Conservation (phyloP, 495 filamentous ascomycete genomes). For the Hypoxylon cercidicola region DNA sequence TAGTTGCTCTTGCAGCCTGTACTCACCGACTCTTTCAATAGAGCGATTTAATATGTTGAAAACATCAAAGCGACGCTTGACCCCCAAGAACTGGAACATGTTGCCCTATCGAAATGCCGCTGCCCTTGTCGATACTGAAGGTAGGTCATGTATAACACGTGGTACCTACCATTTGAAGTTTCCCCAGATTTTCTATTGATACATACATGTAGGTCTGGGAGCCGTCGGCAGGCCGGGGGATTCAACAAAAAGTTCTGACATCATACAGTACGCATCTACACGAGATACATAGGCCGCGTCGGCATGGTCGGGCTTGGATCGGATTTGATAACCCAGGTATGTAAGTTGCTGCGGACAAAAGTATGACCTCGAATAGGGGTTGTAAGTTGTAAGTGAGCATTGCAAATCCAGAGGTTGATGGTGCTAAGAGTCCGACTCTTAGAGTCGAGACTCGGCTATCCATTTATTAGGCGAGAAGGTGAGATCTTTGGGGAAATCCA, state of each 20-base stretch:
- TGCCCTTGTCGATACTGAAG: too few relatives aligned
- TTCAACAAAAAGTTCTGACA: constrained; percentile 14
- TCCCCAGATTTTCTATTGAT: constrained; percentile 21
- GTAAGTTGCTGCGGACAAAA: not conserved
- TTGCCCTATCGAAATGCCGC: not conserved
- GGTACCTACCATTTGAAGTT: not conserved
- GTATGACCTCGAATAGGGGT: not conserved
- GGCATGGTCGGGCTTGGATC: constrained; percentile 3
- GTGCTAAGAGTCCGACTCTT: too few relatives aligned
- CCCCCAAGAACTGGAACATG: not conserved
- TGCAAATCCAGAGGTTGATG: not conserved
- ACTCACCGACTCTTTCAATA: too few relatives aligned
- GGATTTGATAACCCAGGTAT: not conserved
- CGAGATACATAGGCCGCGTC: not conserved
- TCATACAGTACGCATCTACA: constrained; percentile 9
- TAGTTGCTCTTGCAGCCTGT: too few relatives aligned
- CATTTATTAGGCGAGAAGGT: constrained; percentile 4
- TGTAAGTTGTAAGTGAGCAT: not conserved
- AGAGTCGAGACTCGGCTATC: not conserved
- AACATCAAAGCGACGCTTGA: too few relatives aligned
- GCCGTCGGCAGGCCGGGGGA: not conserved
- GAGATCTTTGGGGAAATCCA: constrained; percentile 16
- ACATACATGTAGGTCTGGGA: too few relatives aligned
- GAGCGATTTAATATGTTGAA: too few relatives aligned
- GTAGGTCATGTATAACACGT: too few relatives aligned